Evolutionary conservation across 257 asterid genomes (phyloP).

Genomic region (Nicotiana obtusifolia): DNA sequence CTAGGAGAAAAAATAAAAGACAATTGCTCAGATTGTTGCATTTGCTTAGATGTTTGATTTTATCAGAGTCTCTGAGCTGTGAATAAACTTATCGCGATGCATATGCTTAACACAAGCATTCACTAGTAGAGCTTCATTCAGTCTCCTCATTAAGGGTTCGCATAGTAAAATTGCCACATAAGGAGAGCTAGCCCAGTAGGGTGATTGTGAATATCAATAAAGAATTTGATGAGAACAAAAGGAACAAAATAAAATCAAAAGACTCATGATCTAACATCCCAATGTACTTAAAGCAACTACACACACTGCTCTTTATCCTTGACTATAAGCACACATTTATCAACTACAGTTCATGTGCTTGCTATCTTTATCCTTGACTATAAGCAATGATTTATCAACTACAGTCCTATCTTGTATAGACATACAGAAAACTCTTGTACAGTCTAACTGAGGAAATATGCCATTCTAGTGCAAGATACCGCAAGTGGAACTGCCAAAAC

Average conservation of each 20-base stretch:
- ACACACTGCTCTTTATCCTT: not conserved
- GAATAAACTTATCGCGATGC: not conserved
- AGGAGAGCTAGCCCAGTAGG: not conserved
- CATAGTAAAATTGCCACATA: not conserved
- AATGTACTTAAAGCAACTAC: not conserved
- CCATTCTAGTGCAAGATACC: constrained; percentile 1
- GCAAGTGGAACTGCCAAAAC: not conserved
- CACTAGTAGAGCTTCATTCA: not conserved
- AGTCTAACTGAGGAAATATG: not conserved
- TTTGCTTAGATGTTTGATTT: not conserved
- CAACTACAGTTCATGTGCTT: not conserved
- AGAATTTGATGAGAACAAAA: not conserved
- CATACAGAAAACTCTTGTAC: not conserved
- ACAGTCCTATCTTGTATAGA: not conserved
- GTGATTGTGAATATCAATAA: not conserved
- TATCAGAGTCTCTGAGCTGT: not conserved
- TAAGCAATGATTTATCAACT: not conserved
- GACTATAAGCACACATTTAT: not conserved
- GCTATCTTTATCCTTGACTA: not conserved
- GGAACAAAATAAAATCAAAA: not conserved
- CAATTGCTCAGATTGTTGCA: not conserved
- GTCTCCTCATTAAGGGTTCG: not conserved
- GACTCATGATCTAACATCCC: not conserved
- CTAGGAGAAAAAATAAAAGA: not conserved
- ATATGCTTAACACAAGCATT: not conserved